phyloP scores from a whole-genome alignment of 106 monocot species.

The Narthecium ossifragum region DNA sequence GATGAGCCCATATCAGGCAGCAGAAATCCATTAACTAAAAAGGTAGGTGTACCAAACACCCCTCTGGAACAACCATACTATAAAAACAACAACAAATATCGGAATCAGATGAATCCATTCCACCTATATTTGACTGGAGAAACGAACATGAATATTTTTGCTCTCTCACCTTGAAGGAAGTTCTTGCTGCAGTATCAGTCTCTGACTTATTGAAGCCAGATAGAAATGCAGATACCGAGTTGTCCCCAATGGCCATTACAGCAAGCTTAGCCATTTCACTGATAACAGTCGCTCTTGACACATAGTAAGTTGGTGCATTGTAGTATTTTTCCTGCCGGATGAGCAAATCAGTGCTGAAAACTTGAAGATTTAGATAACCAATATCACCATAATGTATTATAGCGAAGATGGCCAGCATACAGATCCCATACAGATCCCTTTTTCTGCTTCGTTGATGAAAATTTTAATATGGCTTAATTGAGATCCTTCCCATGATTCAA shows the following conservation, averaged over 20 bases:
- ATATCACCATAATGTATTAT: no score
- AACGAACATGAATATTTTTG: background rate
- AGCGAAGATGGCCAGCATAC: no score
- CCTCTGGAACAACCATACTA: conserved; percentile 69
- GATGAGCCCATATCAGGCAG: conserved; percentile 25
- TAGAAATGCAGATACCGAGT: background rate
- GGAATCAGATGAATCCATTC: background rate
- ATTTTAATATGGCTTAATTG: no score
- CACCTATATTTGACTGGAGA: background rate
- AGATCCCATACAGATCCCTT: no score
- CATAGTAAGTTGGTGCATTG: background rate
- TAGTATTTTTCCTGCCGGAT: conserved; percentile 1
- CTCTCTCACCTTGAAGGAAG: conserved; percentile 51
- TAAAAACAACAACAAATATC: background rate
- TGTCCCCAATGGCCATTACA: background rate
- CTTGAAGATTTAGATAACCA: no score
- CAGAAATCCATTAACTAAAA: conserved; percentile 61
- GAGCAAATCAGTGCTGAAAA: no score
- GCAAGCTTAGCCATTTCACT: background rate
- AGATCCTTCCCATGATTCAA: no score
- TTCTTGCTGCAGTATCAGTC: conserved; percentile 23
- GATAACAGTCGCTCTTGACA: background rate
- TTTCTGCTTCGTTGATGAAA: no score
- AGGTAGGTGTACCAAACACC: conserved; percentile 51
- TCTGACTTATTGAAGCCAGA: background rate